phyloP scores from a whole-genome alignment of 2,329 filamentous ascomycete species.

The Xenosphaeropsis pyriputrescens region DNA sequence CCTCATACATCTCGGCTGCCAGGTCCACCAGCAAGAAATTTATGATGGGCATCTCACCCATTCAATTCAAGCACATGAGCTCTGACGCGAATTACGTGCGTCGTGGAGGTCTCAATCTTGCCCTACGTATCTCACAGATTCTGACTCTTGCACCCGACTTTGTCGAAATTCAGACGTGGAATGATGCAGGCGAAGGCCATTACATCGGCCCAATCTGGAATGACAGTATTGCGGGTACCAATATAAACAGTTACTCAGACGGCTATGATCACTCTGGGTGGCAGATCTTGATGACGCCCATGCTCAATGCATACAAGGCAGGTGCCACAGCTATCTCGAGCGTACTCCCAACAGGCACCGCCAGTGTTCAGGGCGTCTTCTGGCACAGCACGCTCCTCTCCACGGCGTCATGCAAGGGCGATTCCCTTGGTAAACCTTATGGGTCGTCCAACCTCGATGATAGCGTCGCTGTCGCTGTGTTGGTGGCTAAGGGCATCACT shows the following conservation, averaged over 20 bases:
- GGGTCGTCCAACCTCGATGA: not conserved
- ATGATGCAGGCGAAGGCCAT: constrained; percentile 23
- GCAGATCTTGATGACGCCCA: constrained; percentile 17
- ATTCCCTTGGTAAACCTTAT: not conserved
- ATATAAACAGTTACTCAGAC: constrained; percentile 16
- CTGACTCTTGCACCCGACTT: constrained; percentile 21
- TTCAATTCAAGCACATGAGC: constrained; percentile 23
- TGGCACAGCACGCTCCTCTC: constrained; percentile 14
- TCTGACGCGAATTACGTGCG: constrained; percentile 17
- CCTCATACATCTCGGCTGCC: constrained; percentile 15
- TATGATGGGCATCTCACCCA: constrained; percentile 22
- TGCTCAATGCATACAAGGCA: constrained; percentile 21
- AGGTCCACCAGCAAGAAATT: constrained; percentile 18
- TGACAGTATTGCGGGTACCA: constrained; percentile 14
- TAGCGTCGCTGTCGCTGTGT: not conserved
- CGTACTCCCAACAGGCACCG: constrained; percentile 10
- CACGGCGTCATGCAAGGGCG: constrained; percentile 1
- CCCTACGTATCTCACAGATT: constrained; percentile 15
- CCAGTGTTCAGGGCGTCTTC: constrained; percentile 11
- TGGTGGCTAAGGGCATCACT: not conserved
- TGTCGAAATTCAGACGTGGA: constrained; percentile 24
- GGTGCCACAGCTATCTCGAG: constrained; percentile 12
- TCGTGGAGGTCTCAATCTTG: constrained; percentile 21
- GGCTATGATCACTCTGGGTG: constrained; percentile 20
- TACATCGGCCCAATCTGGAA: constrained; percentile 24